Base-by-base conservation (phyloP, 805 yeast species). In the Teunomyces tritomae region DNA sequence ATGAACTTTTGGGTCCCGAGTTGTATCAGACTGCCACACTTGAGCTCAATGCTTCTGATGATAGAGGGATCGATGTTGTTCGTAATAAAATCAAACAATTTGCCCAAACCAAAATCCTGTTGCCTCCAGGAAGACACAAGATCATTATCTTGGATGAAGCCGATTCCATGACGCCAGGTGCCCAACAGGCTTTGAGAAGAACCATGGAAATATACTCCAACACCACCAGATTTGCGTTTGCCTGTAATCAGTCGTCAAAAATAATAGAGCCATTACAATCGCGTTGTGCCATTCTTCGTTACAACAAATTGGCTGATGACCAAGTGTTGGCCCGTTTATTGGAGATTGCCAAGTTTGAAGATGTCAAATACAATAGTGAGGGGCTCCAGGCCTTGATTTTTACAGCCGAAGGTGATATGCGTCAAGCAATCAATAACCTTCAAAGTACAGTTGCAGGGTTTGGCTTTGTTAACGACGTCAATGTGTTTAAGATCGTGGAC, bases 391-490 rank as follows among this genome's bases (percentile, higher is more conserved):
- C 99, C 0, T 76, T 94, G 49, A 83, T 94, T 11, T 94, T 94
- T 69, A 85, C 97, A 0, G 95, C 97, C 0, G 99, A 94, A 62
- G 99, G 99, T 50, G 99, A 94, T 63, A 92, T 94, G 99, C 83
- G 99, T 65, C 99, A 94, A 67, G 99, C 98, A 0, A 80, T 94
- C 42, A 94, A 94, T 62, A 94, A 94, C 66, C 65, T 94, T 49
- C 99, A 94, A 63, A 85, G 96, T 59, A 90, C 97, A 0, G 92
- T 85, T 28, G 89, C 97, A 0, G 99, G 99, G 2, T 91, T 91
- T 68, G 91, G 87, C 3, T 77, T 87, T 47, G 97, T 94, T n/a
- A 87, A 83, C 59, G 89, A 89, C 41, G 89, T 87, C 35, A 92
- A 91, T 58, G 99, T 94, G 13, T 94, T 90, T 76, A 89, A 87